Evolutionary conservation across 2,329 filamentous ascomycete species (phyloP), one percentile per base, ranked within the genome.

Genomic region (Pseudogymnoascus sp.): DNA sequence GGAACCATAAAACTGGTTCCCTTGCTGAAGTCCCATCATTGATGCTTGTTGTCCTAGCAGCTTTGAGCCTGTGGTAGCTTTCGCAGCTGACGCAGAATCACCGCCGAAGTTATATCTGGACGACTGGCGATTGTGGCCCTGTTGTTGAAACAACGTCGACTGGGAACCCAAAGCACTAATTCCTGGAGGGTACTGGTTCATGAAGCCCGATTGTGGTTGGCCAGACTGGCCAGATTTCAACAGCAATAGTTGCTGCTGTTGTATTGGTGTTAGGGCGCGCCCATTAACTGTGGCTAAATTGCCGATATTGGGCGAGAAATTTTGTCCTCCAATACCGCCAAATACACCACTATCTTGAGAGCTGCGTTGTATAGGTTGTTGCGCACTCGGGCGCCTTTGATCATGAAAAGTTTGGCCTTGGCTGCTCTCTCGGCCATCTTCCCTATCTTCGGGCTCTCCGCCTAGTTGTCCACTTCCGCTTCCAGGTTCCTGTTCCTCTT

Each of bases 101-200:
- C 90, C 93, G 67, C 88, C 88, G 74, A 97, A 97, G 71, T 86
- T 93, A 75, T 92, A 97, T 63, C 93, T 84, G 2, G 93, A 96
- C 8, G 90, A 87, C 74, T 96, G 92, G 67, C 93, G 87, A 65
- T 84, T 87, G 75, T 97, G 92, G 6, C 85, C 86, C 79, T 86
- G 78, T 73, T 80, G 79, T 75, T 88, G 80, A 72, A 84, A 85
- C 70, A 82, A 75, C 69, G 76, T 80, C 65, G 70, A 68, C 62
- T 48, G 77, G 72, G 65, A 77, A 74, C 64, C 76, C 68, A 70
- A 73, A 74, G 66, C 77, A 74, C 64, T 79, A 39, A 86, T 82
- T 64, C 83, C 82, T 66, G 82, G 78, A 65, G 86, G 81, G 73
- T 88, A 80, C 71, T 87, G 83, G 65, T 86, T 86, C 25, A 81